Percentiles rank a stretch among this genome's conserved stretches.
Evolutionary conservation across 106 monocot species (phyloP).

Genomic region (Acorus calamus): DNA sequence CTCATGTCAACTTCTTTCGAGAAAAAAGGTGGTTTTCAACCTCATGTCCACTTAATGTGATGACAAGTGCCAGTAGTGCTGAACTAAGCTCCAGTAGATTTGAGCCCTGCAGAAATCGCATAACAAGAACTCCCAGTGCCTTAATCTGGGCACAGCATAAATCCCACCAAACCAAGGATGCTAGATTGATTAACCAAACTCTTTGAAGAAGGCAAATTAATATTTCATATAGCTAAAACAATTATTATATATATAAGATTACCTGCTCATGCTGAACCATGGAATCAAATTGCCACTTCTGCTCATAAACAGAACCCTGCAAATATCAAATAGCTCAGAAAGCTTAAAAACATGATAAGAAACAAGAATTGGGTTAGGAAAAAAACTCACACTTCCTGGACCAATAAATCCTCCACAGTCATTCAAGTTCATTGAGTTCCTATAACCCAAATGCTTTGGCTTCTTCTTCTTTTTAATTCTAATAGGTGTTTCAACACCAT

Average conservation of each 20-base stretch:
- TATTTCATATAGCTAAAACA: too few relatives aligned
- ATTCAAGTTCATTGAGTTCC: constrained; percentile 25
- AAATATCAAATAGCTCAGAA: constrained; percentile 10
- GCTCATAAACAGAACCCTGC: constrained; percentile 62
- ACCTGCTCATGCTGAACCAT: constrained; percentile 66
- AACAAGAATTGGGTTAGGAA: neutral
- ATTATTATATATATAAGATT: neutral
- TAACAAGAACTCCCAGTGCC: too few relatives aligned
- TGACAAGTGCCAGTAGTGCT: too few relatives aligned
- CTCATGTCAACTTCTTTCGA: too few relatives aligned
- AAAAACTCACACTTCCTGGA: constrained; percentile 45
- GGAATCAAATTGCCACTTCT: constrained; percentile 46
- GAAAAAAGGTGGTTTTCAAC: too few relatives aligned
- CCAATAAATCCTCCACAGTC: constrained; percentile 36
- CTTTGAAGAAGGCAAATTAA: too few relatives aligned
- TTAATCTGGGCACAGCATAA: neutral
- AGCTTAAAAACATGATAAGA: neutral
- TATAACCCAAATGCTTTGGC: constrained; percentile 53
- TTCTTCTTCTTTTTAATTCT: constrained; percentile 86
- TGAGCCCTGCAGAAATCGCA: too few relatives aligned
- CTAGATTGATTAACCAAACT: too few relatives aligned
- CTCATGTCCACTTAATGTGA: too few relatives aligned
- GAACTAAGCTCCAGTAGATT: too few relatives aligned
- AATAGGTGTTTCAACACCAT: constrained; percentile 31
- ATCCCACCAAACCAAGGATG: neutral